phyloP scores from a whole-genome alignment of 2,329 filamentous ascomycete species.

The Pseudofabraea citricarpa region DNA sequence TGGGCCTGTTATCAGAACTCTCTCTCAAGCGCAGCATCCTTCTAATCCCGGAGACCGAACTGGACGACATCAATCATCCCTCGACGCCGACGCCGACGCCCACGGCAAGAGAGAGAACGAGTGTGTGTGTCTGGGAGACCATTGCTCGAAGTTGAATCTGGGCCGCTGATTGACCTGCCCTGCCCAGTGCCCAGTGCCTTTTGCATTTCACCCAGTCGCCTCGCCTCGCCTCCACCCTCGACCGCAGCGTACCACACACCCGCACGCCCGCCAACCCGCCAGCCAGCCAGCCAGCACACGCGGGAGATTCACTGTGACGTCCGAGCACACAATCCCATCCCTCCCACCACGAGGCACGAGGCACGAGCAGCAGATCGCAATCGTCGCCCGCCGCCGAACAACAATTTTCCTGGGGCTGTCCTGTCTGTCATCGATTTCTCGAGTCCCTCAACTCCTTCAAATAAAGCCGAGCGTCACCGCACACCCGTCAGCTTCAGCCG shows the following conservation, averaged over 20 bases:
- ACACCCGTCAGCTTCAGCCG: neutral
- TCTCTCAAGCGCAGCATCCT: no score
- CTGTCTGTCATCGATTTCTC: neutral
- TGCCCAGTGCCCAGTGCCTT: neutral
- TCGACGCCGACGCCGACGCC: neutral
- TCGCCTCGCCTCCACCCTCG: no score
- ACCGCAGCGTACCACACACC: no score
- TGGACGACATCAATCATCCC: neutral
- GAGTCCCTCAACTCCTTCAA: no score
- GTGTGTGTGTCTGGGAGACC: neutral
- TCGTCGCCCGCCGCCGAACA: neutral
- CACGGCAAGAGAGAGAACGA: neutral
- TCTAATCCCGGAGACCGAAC: neutral
- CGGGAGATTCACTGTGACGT: slow-evolving; percentile 1
- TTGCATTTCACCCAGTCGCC: neutral
- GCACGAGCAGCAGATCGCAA: no score
- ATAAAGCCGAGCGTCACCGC: slow-evolving; percentile 2
- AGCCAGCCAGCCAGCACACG: neutral
- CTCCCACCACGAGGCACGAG: slow-evolving; percentile 3
- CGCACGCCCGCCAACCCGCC: no score
- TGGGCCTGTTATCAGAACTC: no score
- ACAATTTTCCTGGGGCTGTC: neutral
- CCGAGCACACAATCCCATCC: slow-evolving; percentile 4
- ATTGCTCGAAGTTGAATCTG: neutral
- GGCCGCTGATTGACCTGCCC: slow-evolving; percentile 1